Evolutionary conservation across 345 rosid genomes (phyloP).

Genomic region (Dovyalis caffra): DNA sequence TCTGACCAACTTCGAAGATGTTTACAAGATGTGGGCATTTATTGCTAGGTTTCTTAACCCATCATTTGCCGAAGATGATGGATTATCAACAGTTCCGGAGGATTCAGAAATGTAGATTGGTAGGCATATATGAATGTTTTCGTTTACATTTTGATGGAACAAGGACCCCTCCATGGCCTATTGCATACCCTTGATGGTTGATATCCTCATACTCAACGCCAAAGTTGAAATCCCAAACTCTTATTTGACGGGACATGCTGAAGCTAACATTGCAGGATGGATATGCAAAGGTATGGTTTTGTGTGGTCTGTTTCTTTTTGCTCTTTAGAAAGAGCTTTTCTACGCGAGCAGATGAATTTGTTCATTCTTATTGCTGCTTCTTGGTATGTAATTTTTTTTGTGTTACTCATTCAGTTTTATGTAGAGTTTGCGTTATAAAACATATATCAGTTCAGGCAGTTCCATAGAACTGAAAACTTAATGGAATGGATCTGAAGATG

Average conservation of each 20-base stretch:
- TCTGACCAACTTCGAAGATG: conserved; percentile 69
- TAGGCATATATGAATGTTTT: conserved; percentile 8
- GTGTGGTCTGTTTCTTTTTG: conserved; percentile 11
- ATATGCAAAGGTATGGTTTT: conserved; percentile 24
- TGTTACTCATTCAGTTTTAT: conserved; percentile 21
- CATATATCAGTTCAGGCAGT: conserved; percentile 20
- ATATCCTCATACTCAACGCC: too few species aligned
- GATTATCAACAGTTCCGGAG: conserved; percentile 41
- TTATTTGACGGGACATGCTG: conserved; percentile 18
- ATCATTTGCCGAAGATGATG: conserved; percentile 33
- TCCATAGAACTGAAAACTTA: conserved; percentile 14
- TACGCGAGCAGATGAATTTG: conserved; percentile 28
- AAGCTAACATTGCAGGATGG: conserved; percentile 3
- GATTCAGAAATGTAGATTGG: conserved; percentile 38
- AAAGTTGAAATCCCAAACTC: background rate
- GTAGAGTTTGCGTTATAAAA: conserved; percentile 35
- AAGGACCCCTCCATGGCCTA: conserved; percentile 7
- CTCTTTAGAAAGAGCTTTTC: too few species aligned
- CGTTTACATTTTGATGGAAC: conserved; percentile 7
- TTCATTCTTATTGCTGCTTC: conserved; percentile 26
- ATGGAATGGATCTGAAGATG: too few species aligned
- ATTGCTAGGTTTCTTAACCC: conserved; percentile 58
- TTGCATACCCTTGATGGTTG: conserved; percentile 6
- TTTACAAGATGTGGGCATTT: conserved; percentile 65
- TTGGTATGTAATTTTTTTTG: conserved; percentile 16